Conservation (phyloP, 108 stramenopile species). For the Bacterosira constricta region DNA sequence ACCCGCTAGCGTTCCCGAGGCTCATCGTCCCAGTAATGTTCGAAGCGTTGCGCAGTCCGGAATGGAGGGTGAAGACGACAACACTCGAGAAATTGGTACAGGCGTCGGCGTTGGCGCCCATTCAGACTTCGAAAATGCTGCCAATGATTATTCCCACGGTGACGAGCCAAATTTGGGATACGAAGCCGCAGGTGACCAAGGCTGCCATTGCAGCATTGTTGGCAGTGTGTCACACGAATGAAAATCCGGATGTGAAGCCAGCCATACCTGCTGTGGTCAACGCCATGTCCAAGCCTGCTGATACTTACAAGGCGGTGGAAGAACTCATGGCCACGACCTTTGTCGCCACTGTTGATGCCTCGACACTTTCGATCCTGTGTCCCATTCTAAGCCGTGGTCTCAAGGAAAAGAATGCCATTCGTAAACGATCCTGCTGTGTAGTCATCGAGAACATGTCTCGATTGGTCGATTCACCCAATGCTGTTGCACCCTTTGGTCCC, state of each 20-base stretch:
- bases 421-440: slow-evolving; percentile 92
- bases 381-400: slow-evolving; percentile 93
- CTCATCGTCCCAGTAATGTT: slow-evolving; percentile 78
- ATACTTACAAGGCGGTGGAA: slow-evolving; percentile 91
- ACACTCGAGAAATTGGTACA: slow-evolving; percentile 78
- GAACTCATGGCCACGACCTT: slow-evolving; percentile 96
- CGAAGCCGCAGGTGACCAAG: slow-evolving; percentile 93
- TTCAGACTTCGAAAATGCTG: slow-evolving; percentile 66
- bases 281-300: slow-evolving; percentile 88
- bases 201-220: slow-evolving; percentile 73
- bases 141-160: slow-evolving; percentile 89
- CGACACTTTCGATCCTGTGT: slow-evolving; percentile 94
- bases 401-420: slow-evolving; percentile 89
- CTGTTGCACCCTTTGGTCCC: slow-evolving; percentile 94
- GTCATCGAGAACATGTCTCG: slow-evolving; percentile 98
- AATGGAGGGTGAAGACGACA: slow-evolving; percentile 84
- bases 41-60: slow-evolving; percentile 70
- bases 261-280: slow-evolving; percentile 91
- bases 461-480: slow-evolving; percentile 92
- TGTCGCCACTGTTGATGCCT: slow-evolving; percentile 92
- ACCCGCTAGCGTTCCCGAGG: slow-evolving; percentile 68
- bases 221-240: slow-evolving; percentile 82
- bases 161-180: slow-evolving; percentile 89
- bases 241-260: slow-evolving; percentile 84
- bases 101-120: slow-evolving; percentile 60